Base-by-base conservation (phyloP, 2,329 filamentous ascomycete genomes). In the Purpureocillium lavendulum region DNA sequence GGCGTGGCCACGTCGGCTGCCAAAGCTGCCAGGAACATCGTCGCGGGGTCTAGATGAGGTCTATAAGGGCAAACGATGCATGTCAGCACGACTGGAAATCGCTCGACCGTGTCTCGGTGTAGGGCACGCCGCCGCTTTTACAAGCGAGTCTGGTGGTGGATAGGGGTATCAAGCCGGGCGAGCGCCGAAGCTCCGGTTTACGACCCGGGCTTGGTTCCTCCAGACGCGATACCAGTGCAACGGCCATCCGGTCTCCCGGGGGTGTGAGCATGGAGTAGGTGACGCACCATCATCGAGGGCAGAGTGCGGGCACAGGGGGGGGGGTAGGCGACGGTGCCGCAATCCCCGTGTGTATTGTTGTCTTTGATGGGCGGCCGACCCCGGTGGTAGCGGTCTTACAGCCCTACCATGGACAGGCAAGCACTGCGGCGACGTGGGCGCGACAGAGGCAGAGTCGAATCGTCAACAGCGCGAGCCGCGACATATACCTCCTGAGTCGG, bases 21-120 rank as follows among this genome's bases (percentile, higher is more conserved):
- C 63, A 61, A 77, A 75, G 60, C 66, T 75, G 55, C 65, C 67
- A 58, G 72, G 70, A 59, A 68, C 64, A 66, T 77, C 68, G 62
- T 57, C 61, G 55, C 67, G 70, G 60, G 69, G 67, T 58, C 70
- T 69, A 61, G 71, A 71, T 60, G 75, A 76, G 66, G 74, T 75
- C 75, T 79, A 12, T n/a, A 10, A 10, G 14, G 9, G 16, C 8
- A 7, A 21, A n/a, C 32, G 28, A 24, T 12, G 8, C 11, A 13
- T 7, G 17, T 37, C 21, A 40, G 39, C 35, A 24, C 10, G 21
- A 26, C 21, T 26, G 21, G 10, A 26, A 26, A 6, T 26, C 26
- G 39, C 36, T 28, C 30, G 29, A 15, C 29, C 17, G 33, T n/a
- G 33, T 34, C 32, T 15, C 14, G 13, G 11, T 12, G 12, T 16